Evolutionary conservation across 495 filamentous ascomycete species (phyloP), one percentile per base, ranked within the genome.

Genomic region (Penicillium coprophilum): DNA sequence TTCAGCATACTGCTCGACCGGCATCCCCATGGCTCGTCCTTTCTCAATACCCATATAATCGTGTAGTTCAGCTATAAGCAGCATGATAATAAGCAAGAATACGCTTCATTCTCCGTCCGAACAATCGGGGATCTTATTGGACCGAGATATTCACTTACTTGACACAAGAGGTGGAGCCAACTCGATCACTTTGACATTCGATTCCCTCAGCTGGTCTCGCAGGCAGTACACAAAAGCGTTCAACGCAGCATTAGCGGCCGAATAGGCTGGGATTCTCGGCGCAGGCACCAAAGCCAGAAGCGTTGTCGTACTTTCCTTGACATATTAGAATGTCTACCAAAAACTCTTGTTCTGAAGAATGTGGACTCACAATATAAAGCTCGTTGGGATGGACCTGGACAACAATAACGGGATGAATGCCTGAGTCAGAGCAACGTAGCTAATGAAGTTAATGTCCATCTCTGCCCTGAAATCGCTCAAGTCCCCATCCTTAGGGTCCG

Each of bases 101-200:
- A 32, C 10, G n/a, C 6, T 24, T 38, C 20, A 8, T 32, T 24
- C 2, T 10, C 13, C 9, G 1, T 44, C 28, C 24, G 4, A 31
- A 9, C 23, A 9, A 32, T 6, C 15, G 27, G n/a, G 30, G 10
- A 31, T 31, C 10, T 11, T 5, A 8, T 13, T 23, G 6, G 2
- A 8, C 3, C 1, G n/a, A 40, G 32, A 34, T 30, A n/a, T 13
- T 34, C 31, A 68, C 67, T 50, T 56, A 72, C 68, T 90, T 72
- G 86, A 83, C 24, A 90, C 85, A 3, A 83, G 78, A 4, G 87
- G 86, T 6, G 86, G 86, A 43, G 85, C 74, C 13, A 89, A 66
- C 70, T 91, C 87, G 28, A 89, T 71, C 4, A 90, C 76, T 38
- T 77, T 78, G 21, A 88, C 69, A 41, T 76, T 70, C 12, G 72